These are phyloP conservation scores for Allium fistulosum DNA, from an alignment of 106 monocot genomes.

Conservation along the genomic window DNA sequence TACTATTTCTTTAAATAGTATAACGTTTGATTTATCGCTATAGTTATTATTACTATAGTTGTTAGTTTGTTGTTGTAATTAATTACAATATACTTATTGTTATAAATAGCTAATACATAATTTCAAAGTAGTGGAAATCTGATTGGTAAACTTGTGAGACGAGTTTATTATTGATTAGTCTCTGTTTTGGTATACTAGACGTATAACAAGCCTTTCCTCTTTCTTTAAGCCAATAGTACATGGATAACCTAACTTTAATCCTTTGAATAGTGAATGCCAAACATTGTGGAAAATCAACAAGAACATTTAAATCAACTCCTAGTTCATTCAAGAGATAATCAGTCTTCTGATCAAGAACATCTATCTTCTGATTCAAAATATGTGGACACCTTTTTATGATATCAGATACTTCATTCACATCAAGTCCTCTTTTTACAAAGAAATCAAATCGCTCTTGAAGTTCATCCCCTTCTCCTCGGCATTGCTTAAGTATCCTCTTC, in stretches of 20 bases:
- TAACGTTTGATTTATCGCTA: too few relatives aligned
- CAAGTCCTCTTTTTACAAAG: conserved; percentile 46
- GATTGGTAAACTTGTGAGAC: too few relatives aligned
- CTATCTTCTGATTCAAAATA: conserved; percentile 49
- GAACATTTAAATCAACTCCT: conserved; percentile 40
- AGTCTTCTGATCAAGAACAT: conserved; percentile 52
- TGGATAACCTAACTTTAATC: conserved; percentile 50
- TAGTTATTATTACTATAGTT: too few relatives aligned
- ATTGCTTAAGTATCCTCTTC: conserved; percentile 30
- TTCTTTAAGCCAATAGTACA: conserved; percentile 73
- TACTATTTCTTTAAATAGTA: too few relatives aligned
- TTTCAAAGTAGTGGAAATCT: too few relatives aligned
- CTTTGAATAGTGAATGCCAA: conserved; percentile 41
- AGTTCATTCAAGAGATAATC: conserved; percentile 42
- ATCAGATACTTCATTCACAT: conserved; percentile 26
- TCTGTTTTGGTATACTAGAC: too few relatives aligned
- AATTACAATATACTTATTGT: too few relatives aligned
- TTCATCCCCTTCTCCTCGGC: conserved; percentile 60
- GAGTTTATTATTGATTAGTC: too few relatives aligned
- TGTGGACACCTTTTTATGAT: conserved; percentile 54
- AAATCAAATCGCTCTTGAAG: conserved; percentile 57
- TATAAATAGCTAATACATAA: too few relatives aligned
- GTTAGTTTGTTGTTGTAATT: too few relatives aligned
- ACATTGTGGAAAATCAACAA: conserved; percentile 42
- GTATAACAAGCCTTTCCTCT: conserved; percentile 37